Evolutionary conservation across 176 grass and related monocot species (phyloP), one percentile per base, ranked within the genome.

Genomic region (Secale cereale): DNA sequence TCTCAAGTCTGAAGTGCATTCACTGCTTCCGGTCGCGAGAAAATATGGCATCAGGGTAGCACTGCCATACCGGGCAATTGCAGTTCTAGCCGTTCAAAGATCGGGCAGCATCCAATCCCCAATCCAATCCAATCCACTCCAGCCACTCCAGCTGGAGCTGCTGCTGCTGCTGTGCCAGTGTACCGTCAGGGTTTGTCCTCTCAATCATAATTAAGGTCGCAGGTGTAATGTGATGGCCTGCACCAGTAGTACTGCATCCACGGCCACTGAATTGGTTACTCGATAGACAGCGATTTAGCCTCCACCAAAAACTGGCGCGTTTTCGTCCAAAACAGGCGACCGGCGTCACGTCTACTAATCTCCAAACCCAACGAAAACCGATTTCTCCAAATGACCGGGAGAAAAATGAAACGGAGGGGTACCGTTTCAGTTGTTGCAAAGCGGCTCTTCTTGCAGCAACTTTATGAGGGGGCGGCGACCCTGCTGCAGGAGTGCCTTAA

Each of bases 401-500:
- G 16, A 12, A 71, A 16, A 70, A 30, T 4, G 28, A 13, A 48
- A 56, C 0, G 17, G 52, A 61, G 29, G n/a, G n/a, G 2, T 46
- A 25, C 6, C 11, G 62, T 81, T 81, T 23, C 8, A 29, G 29
- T 28, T 31, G 1, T 14, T 10, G 41, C 41, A 50, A 17, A 15
- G 41, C 41, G 41, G 41, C 12, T 45, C 12, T n/a, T n/a, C n/a
- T 14, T 1, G 41, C 41, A 45, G 41, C 2, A 3, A 3, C 41
- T 45, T 45, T 25, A 64, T 76, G 82, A 67, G 27, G 30, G 54
- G 54, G 54, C 54, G 36, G 32, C 40, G 30, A 68, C 75, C 22
- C n/a, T 19, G 50, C 50, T 37, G 35, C 78, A 59, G 59, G 43
- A 59, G 45, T 52, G 84, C 35, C 26, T 87, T 83, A 36, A 83